phyloP scores from a whole-genome alignment of 352 stramenopile genomes.

The Phytopythium montanum region DNA sequence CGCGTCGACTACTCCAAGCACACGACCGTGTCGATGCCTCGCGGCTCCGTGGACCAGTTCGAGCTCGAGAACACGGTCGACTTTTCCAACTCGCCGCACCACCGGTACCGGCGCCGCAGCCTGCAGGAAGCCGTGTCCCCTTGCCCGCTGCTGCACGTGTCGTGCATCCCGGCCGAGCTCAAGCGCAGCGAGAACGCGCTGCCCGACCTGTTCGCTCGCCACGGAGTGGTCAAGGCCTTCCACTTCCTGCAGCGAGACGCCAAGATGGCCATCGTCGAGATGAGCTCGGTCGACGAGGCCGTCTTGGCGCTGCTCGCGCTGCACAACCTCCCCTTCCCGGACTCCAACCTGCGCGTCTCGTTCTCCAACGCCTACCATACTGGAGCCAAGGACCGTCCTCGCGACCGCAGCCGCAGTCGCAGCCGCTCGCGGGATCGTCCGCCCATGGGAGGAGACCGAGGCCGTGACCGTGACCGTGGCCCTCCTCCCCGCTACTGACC shows the following conservation, averaged over 20 bases:
- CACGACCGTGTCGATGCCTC: conserved; percentile 75
- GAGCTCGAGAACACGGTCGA: conserved; percentile 82
- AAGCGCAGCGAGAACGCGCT: conserved; percentile 61
- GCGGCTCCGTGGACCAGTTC: conserved; percentile 72
- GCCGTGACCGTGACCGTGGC: neutral
- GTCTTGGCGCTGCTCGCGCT: conserved; percentile 63
- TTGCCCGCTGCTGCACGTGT: conserved; percentile 63
- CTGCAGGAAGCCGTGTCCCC: conserved; percentile 61
- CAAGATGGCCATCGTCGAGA: conserved; percentile 80
- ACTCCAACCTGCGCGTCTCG: conserved; percentile 75
- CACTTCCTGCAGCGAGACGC: conserved; percentile 66
- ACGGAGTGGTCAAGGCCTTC: conserved; percentile 73
- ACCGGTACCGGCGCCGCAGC: conserved; percentile 72
- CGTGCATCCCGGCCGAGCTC: conserved; percentile 64
- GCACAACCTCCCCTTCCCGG: conserved; percentile 69
- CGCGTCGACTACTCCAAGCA: conserved; percentile 85
- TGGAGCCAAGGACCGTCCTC: conserved; percentile 12
- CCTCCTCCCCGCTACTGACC: neutral
- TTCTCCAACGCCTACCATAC: conserved; percentile 63
- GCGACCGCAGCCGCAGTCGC: conserved; percentile 48
- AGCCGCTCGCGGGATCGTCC: conserved; percentile 33
- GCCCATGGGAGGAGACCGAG: neutral
- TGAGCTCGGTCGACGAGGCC: conserved; percentile 70
- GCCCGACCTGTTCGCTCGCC: conserved; percentile 61
- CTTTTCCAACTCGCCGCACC: conserved; percentile 66